These are phyloP conservation scores for Sugiyamaella valdiviana DNA, from an alignment of 805 yeast species.

Conservation along the genomic window DNA sequence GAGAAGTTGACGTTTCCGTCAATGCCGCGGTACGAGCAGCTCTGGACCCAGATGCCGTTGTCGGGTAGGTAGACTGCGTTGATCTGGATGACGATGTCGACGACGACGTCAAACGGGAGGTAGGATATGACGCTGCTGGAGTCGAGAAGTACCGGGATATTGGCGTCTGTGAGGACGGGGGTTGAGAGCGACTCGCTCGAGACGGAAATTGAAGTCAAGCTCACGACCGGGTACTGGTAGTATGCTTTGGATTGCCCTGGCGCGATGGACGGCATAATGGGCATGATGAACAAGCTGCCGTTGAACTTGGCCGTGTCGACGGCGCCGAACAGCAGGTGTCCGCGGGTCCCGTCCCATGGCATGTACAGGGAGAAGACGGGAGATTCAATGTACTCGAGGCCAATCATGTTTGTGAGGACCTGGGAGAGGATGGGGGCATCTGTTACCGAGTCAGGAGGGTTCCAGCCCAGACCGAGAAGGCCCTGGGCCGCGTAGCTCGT, in stretches of 20 bases:
- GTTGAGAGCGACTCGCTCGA: slow-evolving; percentile 6
- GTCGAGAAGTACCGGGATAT: slow-evolving; percentile 22
- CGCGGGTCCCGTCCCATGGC: slow-evolving; percentile 7
- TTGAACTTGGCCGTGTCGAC: slow-evolving; percentile 17
- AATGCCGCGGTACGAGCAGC: slow-evolving; percentile 17
- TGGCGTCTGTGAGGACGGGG: slow-evolving; percentile 1
- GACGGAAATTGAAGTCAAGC: slow-evolving; percentile 11
- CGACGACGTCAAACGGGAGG: slow-evolving; percentile 20
- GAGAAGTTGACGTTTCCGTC: slow-evolving; percentile 18
- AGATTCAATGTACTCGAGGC: slow-evolving; percentile 4
- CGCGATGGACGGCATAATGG: slow-evolving; percentile 8
- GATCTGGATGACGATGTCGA: slow-evolving; percentile 23
- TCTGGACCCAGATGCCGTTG: slow-evolving; percentile 21
- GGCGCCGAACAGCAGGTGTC: slow-evolving; percentile 22
- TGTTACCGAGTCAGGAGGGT: not conserved
- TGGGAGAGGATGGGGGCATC: slow-evolving; percentile 1
- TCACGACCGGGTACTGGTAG: slow-evolving; percentile 13
- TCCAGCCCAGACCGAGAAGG: slow-evolving; percentile 12
- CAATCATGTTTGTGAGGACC: not conserved
- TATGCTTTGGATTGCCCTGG: not conserved
- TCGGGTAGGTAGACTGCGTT: slow-evolving; percentile 20
- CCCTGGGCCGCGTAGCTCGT: slow-evolving; percentile 8
- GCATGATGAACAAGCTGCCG: slow-evolving; percentile 18
- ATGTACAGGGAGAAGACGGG: slow-evolving; percentile 10
- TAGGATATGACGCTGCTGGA: slow-evolving; percentile 17